Base-by-base conservation (phyloP, 2,329 filamentous ascomycete genomes). In the Pseudocercospora musae region DNA sequence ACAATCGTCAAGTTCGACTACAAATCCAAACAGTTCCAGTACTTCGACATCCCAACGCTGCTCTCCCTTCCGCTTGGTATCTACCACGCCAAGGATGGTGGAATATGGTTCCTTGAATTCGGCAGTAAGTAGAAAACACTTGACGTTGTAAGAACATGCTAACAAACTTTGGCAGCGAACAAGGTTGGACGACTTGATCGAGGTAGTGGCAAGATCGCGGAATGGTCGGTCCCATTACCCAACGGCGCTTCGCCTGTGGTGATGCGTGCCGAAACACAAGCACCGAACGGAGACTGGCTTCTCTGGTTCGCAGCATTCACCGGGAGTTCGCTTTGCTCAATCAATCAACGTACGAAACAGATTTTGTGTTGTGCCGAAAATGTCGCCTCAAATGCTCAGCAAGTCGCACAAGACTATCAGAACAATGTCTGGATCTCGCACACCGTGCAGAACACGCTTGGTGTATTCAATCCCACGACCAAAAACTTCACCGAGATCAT, bases 131-230 rank as follows among this genome's bases (percentile, higher is more conserved):
- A 13, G n/a, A 9, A 50, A 52, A 23, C 29, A 6, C 11, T 33
- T 18, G 27, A n/a, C 3, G 21, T 21, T 6, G 42, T 1, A 40
- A 37, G 11, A 1, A 11, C 11, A n/a, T 13, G 11, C 8, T 55
- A 3, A 55, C 27, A 40, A 25, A 23, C 21, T 2, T 9, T 27
- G 20, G 18, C 49, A 31, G 49, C 20, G 49, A 27, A 61, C 13
- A 61, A 61, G n/a, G 53, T 61, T 20, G 59, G 59, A 31, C 56
- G 63, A n/a, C 48, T 65, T n/a, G 63, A 65, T 31, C 60, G 60
- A 20, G 9, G 23, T 15, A 65, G 57, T 20, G 57, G 60, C 31
- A 31, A 54, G 11, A 62, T 65, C 33, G 13, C 42, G n/a, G 60
- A 65, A 62, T 62, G 54, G 46, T 44, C 63, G 5, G 44, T 62